These are phyloP conservation scores for Phanerodontia chrysosporium DNA, from an alignment of 768 basidiomycete genomes.

Conservation along the genomic window DNA sequence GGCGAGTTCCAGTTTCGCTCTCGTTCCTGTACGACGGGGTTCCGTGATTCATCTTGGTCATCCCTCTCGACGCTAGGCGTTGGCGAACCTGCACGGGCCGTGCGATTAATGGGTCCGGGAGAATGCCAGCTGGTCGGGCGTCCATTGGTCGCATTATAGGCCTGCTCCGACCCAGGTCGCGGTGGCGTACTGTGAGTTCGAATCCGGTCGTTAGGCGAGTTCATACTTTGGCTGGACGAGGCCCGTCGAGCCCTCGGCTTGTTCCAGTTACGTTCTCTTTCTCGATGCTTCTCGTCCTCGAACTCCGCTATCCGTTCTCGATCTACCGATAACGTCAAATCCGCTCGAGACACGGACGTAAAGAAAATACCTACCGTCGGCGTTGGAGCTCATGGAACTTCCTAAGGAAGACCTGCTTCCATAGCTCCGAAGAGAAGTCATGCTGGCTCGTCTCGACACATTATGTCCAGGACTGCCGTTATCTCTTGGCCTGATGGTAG, in stretches of 20 bases:
- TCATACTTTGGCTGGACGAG: constrained; percentile 36
- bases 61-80: background rate
- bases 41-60: constrained; percentile 10
- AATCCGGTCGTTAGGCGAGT: constrained; percentile 29
- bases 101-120: constrained; percentile 21
- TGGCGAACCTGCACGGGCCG: background rate
- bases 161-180: constrained; percentile 35
- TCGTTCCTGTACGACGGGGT: constrained; percentile 37
- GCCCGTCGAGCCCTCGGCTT: constrained; percentile 39
- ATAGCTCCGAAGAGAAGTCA: constrained; percentile 38
- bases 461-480: constrained; percentile 16
- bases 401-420: constrained; percentile 37
- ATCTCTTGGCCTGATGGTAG: background rate
- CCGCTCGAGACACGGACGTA: background rate
- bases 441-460: constrained; percentile 29
- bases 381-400: constrained; percentile 44
- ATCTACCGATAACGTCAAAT: constrained; percentile 31
- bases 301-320: constrained; percentile 39
- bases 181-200: constrained; percentile 34
- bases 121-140: constrained; percentile 27
- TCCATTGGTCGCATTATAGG: background rate
- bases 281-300: constrained; percentile 40
- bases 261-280: constrained; percentile 54
- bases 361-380: constrained; percentile 42
- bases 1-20: constrained; percentile 70